A percentile compares a stretch with the other conserved stretches of the same genome.
Conservation (phyloP, 116 monocot species). For the Papilionanthe hybrid region DNA sequence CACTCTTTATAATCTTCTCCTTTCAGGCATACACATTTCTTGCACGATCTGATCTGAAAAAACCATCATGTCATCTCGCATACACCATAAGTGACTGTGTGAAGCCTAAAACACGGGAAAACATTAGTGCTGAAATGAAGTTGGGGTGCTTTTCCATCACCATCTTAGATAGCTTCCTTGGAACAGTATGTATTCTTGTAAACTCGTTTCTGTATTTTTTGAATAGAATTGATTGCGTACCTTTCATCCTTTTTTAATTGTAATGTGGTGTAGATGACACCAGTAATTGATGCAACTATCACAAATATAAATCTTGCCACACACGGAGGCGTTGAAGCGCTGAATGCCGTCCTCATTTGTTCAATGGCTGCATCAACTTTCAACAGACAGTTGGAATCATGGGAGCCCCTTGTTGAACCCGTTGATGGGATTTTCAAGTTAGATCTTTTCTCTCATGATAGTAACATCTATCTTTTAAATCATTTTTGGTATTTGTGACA, state of each 20-base stretch:
- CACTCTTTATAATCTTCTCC: conserved; percentile 10
- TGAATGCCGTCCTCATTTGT: conserved; percentile 87
- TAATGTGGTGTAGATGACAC: conserved; percentile 54
- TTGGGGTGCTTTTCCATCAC: conserved; percentile 73
- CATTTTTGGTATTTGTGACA: background rate
- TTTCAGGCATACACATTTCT: conserved; percentile 84
- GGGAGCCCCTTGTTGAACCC: conserved; percentile 98
- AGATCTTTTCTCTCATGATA: background rate
- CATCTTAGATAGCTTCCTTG: conserved; percentile 59
- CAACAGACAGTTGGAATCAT: conserved; percentile 87
- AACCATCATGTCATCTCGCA: conserved; percentile 75
- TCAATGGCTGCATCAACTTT: conserved; percentile 96
- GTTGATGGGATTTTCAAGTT: conserved; percentile 99
- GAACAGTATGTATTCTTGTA: conserved; percentile 45
- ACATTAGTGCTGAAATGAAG: conserved; percentile 84
- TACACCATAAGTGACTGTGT: conserved; percentile 57
- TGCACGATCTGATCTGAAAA: conserved; percentile 82
- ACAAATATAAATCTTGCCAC: conserved; percentile 84
- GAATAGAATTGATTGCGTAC: background rate
- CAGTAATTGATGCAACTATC: conserved; percentile 68
- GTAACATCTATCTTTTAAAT: background rate
- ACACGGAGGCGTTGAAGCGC: conserved; percentile 68
- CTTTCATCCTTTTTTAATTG: conserved; percentile 2
- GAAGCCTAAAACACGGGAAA: conserved; percentile 80
- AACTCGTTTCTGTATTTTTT: background rate